phyloP scores from a whole-genome alignment of 176 grass and related monocot species.

The Poa annua region DNA sequence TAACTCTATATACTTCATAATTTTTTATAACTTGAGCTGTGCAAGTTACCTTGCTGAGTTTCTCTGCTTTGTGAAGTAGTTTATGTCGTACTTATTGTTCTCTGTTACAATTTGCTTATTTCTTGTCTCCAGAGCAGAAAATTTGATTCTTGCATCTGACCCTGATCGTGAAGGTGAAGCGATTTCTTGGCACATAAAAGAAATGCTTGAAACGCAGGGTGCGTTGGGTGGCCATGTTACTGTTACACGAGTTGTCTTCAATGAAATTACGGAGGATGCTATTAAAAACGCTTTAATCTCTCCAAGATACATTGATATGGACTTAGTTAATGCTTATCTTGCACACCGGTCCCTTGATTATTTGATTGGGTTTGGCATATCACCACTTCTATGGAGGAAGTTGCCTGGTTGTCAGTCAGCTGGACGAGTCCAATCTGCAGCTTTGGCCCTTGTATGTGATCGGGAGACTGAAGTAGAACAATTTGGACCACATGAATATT shows the following conservation, averaged over 20 bases:
- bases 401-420: slow-evolving; percentile 93
- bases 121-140: slow-evolving; percentile 70
- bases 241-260: slow-evolving; percentile 83
- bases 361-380: slow-evolving; percentile 95
- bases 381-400: slow-evolving; percentile 92
- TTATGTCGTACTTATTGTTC: slow-evolving; percentile 4
- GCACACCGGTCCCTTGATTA: slow-evolving; percentile 91
- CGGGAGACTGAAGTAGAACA: slow-evolving; percentile 86
- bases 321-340: slow-evolving; percentile 98
- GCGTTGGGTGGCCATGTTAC: slow-evolving; percentile 61
- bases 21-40: background rate
- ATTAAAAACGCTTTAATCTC: slow-evolving; percentile 65
- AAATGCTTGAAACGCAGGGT: slow-evolving; percentile 90
- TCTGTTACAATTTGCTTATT: slow-evolving; percentile 12
- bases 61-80: slow-evolving; percentile 25
- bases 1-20: background rate
- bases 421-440: slow-evolving; percentile 94
- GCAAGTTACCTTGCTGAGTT: background rate
- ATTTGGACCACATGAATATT: slow-evolving; percentile 84
- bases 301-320: slow-evolving; percentile 80
- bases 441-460: slow-evolving; percentile 88
- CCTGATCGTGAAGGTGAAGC: slow-evolving; percentile 99
- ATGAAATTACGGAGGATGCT: slow-evolving; percentile 90
- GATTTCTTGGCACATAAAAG: slow-evolving; percentile 95
- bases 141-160: slow-evolving; percentile 95